Evolutionary conservation across 2,329 filamentous ascomycete species (phyloP).

Genomic region (Penicillium sp.): DNA sequence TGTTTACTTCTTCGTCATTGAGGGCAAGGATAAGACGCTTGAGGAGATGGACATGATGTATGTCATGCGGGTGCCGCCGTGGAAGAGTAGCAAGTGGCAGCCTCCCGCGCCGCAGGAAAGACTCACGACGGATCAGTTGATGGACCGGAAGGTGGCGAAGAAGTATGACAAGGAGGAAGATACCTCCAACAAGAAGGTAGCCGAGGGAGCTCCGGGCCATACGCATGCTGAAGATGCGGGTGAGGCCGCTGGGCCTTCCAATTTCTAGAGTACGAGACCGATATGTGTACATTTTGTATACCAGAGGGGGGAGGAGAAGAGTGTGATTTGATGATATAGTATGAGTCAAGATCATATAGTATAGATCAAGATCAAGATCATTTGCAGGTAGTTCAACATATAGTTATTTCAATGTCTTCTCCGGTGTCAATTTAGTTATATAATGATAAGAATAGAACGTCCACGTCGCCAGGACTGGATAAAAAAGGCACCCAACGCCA

Average conservation of each 20-base stretch:
- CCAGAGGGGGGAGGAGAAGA: background rate
- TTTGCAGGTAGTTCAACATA: background rate
- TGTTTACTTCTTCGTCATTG: slow-evolving; percentile 73
- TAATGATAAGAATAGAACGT: slow-evolving; percentile 6
- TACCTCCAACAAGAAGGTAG: slow-evolving; percentile 10
- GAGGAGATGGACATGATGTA: slow-evolving; percentile 80
- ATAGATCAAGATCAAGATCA: background rate
- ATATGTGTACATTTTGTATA: no score
- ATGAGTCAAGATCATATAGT: no score
- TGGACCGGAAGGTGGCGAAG: slow-evolving; percentile 25
- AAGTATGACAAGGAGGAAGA: slow-evolving; percentile 20
- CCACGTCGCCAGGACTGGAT: slow-evolving; percentile 14
- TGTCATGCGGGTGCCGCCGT: slow-evolving; percentile 61
- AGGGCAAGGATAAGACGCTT: slow-evolving; percentile 68
- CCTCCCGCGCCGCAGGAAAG: slow-evolving; percentile 27
- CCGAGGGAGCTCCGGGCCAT: slow-evolving; percentile 16
- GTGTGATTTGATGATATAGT: background rate
- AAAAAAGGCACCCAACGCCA: background rate
- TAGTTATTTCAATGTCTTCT: background rate
- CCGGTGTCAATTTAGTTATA: slow-evolving; percentile 15
- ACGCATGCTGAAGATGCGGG: slow-evolving; percentile 24
- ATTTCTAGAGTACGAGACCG: background rate
- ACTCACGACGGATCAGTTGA: slow-evolving; percentile 28
- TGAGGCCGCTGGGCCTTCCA: slow-evolving; percentile 19
- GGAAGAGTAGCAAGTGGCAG: slow-evolving; percentile 56